A percentile compares a stretch with the other conserved stretches of the same genome.
Evolutionary conservation across 208 protist genomes (phyloP).

Genomic region (Trypanosoma avium): DNA sequence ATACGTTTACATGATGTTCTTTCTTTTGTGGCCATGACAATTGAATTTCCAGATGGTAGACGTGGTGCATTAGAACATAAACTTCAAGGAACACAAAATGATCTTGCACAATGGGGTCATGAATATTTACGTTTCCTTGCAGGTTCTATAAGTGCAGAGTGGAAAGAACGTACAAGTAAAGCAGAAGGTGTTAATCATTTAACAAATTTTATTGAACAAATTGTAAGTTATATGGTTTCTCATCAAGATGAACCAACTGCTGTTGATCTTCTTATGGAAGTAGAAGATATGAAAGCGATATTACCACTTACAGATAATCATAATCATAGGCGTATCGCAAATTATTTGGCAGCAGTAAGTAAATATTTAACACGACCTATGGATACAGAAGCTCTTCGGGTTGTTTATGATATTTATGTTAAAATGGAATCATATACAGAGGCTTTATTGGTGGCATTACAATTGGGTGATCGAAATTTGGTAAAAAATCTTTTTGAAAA

Average conservation of each 20-base stretch:
- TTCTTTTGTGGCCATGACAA: conserved; percentile 98
- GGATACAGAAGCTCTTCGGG: conserved; percentile 87
- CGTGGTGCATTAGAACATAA: conserved; percentile 95
- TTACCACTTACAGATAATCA: conserved; percentile 89
- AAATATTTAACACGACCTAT: conserved; percentile 96
- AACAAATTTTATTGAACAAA: conserved; percentile 89
- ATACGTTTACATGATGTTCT: conserved; percentile 95
- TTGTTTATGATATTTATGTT: conserved; percentile 93
- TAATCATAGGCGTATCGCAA: conserved; percentile 95
- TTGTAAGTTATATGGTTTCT: conserved; percentile 95
- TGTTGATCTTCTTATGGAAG: conserved; percentile 98
- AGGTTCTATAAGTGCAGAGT: conserved; percentile 94
- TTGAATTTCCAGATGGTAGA: conserved; percentile 70
- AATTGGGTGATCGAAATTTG: conserved; percentile 78
- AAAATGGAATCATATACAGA: conserved; percentile 91
- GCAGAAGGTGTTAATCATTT: conserved; percentile 80
- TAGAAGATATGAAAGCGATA: conserved; percentile 92
- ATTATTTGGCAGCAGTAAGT: conserved; percentile 93
- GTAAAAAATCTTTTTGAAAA: conserved; percentile 80
- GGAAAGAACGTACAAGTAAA: conserved; percentile 61
- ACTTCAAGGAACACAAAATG: conserved; percentile 92
- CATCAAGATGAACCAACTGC: conserved; percentile 98
- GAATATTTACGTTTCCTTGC: conserved; percentile 98
- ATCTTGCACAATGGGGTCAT: conserved; percentile 98
- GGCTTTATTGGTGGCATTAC: conserved; percentile 89